These are phyloP conservation scores for Hypoxylon sp. DNA, from an alignment of 2,329 filamentous ascomycete genomes.

Conservation along the genomic window DNA sequence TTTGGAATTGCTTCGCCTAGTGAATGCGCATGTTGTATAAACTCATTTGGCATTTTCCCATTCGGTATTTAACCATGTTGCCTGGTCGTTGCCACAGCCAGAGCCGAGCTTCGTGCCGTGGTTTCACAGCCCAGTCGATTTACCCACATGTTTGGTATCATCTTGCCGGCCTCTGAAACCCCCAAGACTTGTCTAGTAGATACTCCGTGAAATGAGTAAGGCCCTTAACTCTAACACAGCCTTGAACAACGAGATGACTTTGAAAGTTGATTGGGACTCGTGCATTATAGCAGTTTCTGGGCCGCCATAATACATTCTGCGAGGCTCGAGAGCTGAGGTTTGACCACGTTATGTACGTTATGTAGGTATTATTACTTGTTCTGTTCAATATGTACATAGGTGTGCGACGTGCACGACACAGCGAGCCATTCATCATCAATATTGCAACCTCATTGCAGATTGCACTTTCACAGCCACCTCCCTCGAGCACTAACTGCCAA, in stretches of 20 bases:
- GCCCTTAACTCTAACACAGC: slow-evolving; percentile 1
- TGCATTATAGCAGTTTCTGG: background rate
- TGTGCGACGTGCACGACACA: slow-evolving; percentile 22
- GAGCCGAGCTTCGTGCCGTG: slow-evolving; percentile 34
- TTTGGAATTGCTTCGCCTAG: background rate
- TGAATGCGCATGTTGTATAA: background rate
- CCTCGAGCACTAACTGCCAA: background rate
- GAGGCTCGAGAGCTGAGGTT: slow-evolving; percentile 15
- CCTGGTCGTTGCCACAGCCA: background rate
- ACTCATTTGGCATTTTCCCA: background rate
- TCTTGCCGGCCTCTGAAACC: slow-evolving; percentile 30
- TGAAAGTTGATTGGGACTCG: slow-evolving; percentile 4
- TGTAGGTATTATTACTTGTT: slow-evolving; percentile 30
- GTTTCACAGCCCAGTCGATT: slow-evolving; percentile 39
- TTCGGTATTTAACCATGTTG: background rate
- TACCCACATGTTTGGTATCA: slow-evolving; percentile 33
- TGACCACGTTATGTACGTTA: no score
- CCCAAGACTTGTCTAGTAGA: slow-evolving; percentile 12
- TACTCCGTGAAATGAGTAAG: slow-evolving; percentile 15
- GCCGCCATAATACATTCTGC: background rate
- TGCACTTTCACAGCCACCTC: slow-evolving; percentile 16
- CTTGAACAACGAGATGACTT: background rate
- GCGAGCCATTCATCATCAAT: slow-evolving; percentile 18
- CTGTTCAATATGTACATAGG: no score
- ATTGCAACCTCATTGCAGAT: background rate